phyloP scores from a whole-genome alignment of 1,284 basidiomycete species.

The Fistulina hepatica region DNA sequence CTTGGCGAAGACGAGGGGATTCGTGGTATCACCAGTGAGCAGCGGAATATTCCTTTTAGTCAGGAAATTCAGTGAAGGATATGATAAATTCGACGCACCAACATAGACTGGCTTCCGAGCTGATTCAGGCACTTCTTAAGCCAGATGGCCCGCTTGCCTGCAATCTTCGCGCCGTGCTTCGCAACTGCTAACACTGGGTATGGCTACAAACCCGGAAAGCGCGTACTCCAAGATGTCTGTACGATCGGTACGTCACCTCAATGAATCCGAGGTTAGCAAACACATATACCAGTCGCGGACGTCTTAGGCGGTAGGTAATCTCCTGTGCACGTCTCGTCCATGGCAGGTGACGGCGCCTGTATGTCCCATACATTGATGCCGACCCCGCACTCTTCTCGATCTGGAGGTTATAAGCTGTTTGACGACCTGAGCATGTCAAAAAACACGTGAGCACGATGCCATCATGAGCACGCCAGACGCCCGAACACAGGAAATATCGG shows the following conservation, averaged over 20 bases:
- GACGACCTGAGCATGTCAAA: too few species aligned
- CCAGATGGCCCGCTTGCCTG: conserved; percentile 84
- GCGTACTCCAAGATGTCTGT: conserved; percentile 59
- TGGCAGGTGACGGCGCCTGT: not conserved
- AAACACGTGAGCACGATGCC: conserved; percentile 76
- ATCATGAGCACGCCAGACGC: conserved; percentile 70
- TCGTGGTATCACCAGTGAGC: conserved; percentile 51
- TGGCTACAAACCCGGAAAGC: conserved; percentile 78
- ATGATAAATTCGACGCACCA: conserved; percentile 37
- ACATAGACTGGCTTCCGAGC: conserved; percentile 68
- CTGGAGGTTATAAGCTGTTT: too few species aligned
- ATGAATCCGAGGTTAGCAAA: not conserved
- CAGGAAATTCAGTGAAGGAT: conserved; percentile 1
- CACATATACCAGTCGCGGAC: conserved; percentile 2
- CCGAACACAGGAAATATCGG: conserved; percentile 72
- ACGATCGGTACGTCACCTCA: not conserved
- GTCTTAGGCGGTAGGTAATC: conserved; percentile 9
- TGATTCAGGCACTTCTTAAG: conserved; percentile 78
- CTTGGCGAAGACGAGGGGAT: conserved; percentile 79
- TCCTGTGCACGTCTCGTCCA: conserved; percentile 2
- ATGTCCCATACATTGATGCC: conserved; percentile 54
- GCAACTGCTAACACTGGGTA: conserved; percentile 73
- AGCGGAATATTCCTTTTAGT: conserved; percentile 32
- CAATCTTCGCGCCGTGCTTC: conserved; percentile 76
- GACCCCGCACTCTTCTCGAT: too few species aligned